Evolutionary conservation across 2,329 filamentous ascomycete genomes (phyloP).

Genomic region (Colletotrichum cereale): DNA sequence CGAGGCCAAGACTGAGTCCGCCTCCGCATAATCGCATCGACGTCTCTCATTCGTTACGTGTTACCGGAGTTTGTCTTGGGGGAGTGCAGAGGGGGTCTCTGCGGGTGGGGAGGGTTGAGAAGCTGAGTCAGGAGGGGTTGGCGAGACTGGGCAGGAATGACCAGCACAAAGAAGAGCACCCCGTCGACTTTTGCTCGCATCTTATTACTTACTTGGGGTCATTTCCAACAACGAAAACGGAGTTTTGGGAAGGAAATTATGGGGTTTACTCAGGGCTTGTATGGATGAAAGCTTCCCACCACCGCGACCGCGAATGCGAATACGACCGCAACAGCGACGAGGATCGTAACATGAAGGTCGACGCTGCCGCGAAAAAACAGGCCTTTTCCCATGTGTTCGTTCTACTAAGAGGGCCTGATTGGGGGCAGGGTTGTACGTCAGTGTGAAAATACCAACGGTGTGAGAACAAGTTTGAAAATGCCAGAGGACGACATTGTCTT

Average conservation of each 20-base stretch:
- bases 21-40: slow-evolving; percentile 13
- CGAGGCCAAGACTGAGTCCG: slow-evolving; percentile 66
- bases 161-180: not conserved
- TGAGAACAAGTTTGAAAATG: too few species aligned
- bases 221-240: slow-evolving; percentile 20
- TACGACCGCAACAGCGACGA: slow-evolving; percentile 3
- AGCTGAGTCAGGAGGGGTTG: not conserved
- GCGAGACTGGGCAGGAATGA: not conserved
- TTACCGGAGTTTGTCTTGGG: slow-evolving; percentile 25
- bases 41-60: slow-evolving; percentile 6
- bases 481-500: slow-evolving; percentile 14
- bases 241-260: slow-evolving; percentile 32
- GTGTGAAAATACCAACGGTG: slow-evolving; percentile 38
- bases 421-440: slow-evolving; percentile 29
- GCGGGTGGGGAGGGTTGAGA: not conserved
- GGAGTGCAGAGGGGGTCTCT: slow-evolving; percentile 5
- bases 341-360: slow-evolving; percentile 4
- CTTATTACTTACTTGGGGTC: not conserved
- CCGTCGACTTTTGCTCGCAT: not conserved
- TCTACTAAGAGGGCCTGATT: slow-evolving; percentile 5
- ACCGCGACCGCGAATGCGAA: not conserved
- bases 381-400: not conserved
- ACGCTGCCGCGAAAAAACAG: slow-evolving; percentile 28
- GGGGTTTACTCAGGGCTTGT: slow-evolving; percentile 11
- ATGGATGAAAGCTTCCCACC: slow-evolving; percentile 21